phyloP scores from a whole-genome alignment of 352 stramenopile species.

The Pythium pyrilobum region DNA sequence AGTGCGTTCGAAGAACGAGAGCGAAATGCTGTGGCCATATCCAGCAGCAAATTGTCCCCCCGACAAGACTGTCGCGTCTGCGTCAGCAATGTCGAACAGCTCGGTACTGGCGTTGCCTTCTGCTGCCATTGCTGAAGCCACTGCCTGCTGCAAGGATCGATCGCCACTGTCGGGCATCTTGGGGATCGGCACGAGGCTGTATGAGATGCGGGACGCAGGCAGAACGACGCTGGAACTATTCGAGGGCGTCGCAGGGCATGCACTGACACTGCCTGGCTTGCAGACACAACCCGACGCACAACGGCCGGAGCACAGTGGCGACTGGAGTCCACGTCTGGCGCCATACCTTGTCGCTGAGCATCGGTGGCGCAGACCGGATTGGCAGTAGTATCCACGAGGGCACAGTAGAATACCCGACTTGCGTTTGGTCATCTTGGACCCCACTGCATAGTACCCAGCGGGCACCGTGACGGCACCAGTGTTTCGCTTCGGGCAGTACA shows the following conservation, averaged over 20 bases:
- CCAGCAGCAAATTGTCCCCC: slow-evolving; percentile 18
- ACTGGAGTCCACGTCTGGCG: slow-evolving; percentile 25
- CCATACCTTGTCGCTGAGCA: slow-evolving; percentile 49
- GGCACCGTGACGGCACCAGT: slow-evolving; percentile 28
- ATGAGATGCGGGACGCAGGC: slow-evolving; percentile 26
- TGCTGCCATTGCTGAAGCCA: not conserved
- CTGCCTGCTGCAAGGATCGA: not conserved
- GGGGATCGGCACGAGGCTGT: slow-evolving; percentile 24
- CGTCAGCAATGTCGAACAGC: slow-evolving; percentile 43
- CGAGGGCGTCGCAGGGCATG: slow-evolving; percentile 29
- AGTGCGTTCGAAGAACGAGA: slow-evolving; percentile 44
- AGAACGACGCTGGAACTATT: slow-evolving; percentile 23
- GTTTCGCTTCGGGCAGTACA: slow-evolving; percentile 49
- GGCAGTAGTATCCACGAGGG: slow-evolving; percentile 47
- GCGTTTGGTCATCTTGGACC: slow-evolving; percentile 25
- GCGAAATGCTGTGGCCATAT: slow-evolving; percentile 47
- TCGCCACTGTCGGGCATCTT: slow-evolving; percentile 16
- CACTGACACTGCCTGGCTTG: slow-evolving; percentile 36
- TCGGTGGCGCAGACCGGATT: slow-evolving; percentile 25
- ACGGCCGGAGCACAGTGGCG: slow-evolving; percentile 36
- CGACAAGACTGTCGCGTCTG: slow-evolving; percentile 26
- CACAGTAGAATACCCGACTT: slow-evolving; percentile 30
- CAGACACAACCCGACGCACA: slow-evolving; percentile 47
- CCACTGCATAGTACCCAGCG: slow-evolving; percentile 39
- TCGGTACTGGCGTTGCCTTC: slow-evolving; percentile 17